Base-by-base conservation (phyloP, 1,139 yeast genomes). In the Hemisphaericaspora lyxosophila region DNA sequence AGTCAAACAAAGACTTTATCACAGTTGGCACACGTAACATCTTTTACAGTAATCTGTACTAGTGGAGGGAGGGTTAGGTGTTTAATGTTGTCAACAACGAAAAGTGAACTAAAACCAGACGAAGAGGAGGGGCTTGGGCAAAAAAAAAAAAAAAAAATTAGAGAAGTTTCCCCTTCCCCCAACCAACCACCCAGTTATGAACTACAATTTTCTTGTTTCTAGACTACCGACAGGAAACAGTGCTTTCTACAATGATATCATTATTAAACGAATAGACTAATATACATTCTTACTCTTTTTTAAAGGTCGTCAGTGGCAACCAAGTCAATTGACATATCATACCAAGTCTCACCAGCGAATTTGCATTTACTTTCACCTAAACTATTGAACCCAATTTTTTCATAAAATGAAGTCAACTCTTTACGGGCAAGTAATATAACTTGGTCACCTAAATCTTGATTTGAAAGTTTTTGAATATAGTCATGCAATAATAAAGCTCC, bases 401-500 rank as follows among this genome's bases (percentile, higher is more conserved):
- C 82, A 62, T 90, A 90, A 59, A 89, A 89, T 18, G 86, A 83
- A 13, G 82, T 64, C 55, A 88, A 70, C 9, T 73, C 68, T 38
- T 80, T 77, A 55, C 85, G 89, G 24, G 89, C 86, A 45, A 90
- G 75, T 33, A 92, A 70, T 4, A 82, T 77, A 38, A 92, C 80
- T 51, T 80, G 75, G 49, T 82, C 87, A 36, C 95, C 97, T 48
- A 88, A 80, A 51, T 83, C 88, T 57, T 88, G 95, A 57, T 89
- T 88, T 31, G 89, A 79, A 60, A 92, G 70, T 53, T 90, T 87
- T 62, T 92, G 97, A 46, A 90, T 78, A 63, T 87, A 92, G 64
- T 92, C 98, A 51, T 85, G 89, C 55, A 90, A 64, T 55, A 92
- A 65, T 45, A 88, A 69, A 12, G 95, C 80, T 7, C 95, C 97